Evolutionary conservation across 352 stramenopile genomes (phyloP).

Genomic region (Pythium sukuiense): DNA sequence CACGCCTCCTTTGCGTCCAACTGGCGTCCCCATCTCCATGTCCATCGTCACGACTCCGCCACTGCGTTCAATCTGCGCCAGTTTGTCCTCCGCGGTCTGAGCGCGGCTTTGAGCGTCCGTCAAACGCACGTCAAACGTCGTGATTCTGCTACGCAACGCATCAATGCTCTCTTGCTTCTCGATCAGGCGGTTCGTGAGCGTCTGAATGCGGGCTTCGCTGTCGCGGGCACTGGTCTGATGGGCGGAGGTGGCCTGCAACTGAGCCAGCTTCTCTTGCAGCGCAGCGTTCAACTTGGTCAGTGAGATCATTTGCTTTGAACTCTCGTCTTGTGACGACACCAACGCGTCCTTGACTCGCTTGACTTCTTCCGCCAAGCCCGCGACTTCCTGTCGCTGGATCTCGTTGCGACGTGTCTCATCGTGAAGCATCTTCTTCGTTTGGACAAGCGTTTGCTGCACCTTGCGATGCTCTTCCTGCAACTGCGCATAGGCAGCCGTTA

Average conservation of each 20-base stretch:
- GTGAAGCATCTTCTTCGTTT: conserved; percentile 76
- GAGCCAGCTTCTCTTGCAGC: conserved; percentile 49
- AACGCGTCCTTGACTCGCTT: conserved; percentile 47
- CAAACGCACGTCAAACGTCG: conserved; percentile 73
- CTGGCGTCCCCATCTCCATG: conserved; percentile 61
- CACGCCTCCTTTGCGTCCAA: conserved; percentile 31
- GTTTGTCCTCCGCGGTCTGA: conserved; percentile 54
- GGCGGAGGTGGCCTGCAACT: conserved; percentile 29
- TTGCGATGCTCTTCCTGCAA: conserved; percentile 53
- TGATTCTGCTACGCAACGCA: conserved; percentile 56
- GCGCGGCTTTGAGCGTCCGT: conserved; percentile 47
- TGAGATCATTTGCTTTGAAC: conserved; percentile 38
- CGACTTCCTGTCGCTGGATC: conserved; percentile 66
- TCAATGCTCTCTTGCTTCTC: conserved; percentile 85
- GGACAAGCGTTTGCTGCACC: conserved; percentile 60
- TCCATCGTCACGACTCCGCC: conserved; percentile 52
- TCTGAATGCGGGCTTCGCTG: conserved; percentile 67
- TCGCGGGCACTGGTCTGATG: conserved; percentile 28
- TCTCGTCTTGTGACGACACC: conserved; percentile 35
- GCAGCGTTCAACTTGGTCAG: conserved; percentile 41
- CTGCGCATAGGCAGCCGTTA: conserved; percentile 15
- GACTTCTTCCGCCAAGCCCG: conserved; percentile 54
- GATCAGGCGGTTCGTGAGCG: conserved; percentile 75
- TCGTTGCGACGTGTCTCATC: conserved; percentile 68
- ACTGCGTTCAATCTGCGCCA: conserved; percentile 64